Conservation (phyloP, 768 basidiomycete species). For the Hydnum rufescens region DNA sequence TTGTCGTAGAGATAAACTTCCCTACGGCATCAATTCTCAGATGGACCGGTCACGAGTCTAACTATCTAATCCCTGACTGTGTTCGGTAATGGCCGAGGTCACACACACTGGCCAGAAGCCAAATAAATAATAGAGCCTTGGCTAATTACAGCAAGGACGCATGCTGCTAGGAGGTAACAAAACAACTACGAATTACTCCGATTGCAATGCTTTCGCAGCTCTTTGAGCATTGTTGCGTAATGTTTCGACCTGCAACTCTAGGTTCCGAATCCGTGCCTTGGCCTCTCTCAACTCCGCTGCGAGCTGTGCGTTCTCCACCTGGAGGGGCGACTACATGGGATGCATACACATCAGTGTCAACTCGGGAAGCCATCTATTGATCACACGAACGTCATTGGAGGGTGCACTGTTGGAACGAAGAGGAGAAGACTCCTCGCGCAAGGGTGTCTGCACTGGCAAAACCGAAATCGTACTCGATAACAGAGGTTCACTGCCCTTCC, state of each 20-base stretch:
- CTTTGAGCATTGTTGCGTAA: slow-evolving; percentile 55
- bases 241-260: slow-evolving; percentile 67
- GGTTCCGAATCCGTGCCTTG: slow-evolving; percentile 57
- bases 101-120: too few species aligned
- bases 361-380: neutral
- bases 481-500: too few species aligned
- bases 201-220: slow-evolving; percentile 31
- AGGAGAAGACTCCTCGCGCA: neutral
- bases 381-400: neutral
- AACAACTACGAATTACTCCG: neutral
- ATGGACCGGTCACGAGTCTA: too few species aligned
- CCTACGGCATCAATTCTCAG: too few species aligned
- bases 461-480: too few species aligned
- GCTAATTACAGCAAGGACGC: too few species aligned
- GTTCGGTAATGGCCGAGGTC: too few species aligned
- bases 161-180: too few species aligned
- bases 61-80: too few species aligned
- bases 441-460: neutral
- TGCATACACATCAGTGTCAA: neutral
- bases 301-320: slow-evolving; percentile 30
- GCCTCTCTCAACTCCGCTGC: slow-evolving; percentile 54
- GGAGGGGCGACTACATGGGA: neutral
- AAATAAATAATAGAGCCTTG: too few species aligned
- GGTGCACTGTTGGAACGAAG: slow-evolving; percentile 7
- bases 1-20: too few species aligned